Evolutionary conservation across 2,329 filamentous ascomycete species (phyloP).

Genomic region (Fusarium musae): DNA sequence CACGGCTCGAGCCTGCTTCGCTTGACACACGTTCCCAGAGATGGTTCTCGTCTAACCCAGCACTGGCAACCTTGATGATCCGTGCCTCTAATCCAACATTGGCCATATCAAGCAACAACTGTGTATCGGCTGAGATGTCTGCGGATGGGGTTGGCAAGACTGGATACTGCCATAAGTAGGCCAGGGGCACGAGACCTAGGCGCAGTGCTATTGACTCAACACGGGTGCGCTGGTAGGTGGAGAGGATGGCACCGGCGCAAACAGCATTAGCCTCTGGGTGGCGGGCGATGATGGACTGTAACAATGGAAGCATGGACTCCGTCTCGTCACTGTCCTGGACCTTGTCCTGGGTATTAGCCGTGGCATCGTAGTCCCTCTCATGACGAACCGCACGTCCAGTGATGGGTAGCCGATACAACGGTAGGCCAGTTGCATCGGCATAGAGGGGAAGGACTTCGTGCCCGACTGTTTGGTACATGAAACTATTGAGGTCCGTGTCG

Average conservation of each 20-base stretch:
- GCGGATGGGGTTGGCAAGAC: slow-evolving; percentile 65
- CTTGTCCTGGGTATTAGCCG: slow-evolving; percentile 30
- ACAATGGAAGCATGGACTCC: slow-evolving; percentile 82
- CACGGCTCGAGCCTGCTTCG: slow-evolving; percentile 56
- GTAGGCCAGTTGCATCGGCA: slow-evolving; percentile 79
- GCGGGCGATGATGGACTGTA: slow-evolving; percentile 70
- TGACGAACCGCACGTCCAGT: slow-evolving; percentile 76
- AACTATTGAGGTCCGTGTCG: slow-evolving; percentile 81
- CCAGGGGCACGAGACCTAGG: slow-evolving; percentile 82
- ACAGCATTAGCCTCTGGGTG: slow-evolving; percentile 89
- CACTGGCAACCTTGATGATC: slow-evolving; percentile 94
- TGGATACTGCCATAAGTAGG: slow-evolving; percentile 94
- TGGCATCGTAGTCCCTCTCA: slow-evolving; percentile 73
- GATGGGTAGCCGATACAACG: slow-evolving; percentile 85
- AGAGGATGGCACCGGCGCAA: slow-evolving; percentile 90
- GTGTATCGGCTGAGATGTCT: slow-evolving; percentile 55
- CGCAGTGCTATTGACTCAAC: slow-evolving; percentile 91
- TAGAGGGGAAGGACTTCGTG: slow-evolving; percentile 90
- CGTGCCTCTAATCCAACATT: slow-evolving; percentile 82
- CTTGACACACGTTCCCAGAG: slow-evolving; percentile 84
- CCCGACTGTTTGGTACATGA: slow-evolving; percentile 99
- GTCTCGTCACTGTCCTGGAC: slow-evolving; percentile 76
- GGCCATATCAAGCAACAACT: slow-evolving; percentile 84
- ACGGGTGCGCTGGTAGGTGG: slow-evolving; percentile 95
- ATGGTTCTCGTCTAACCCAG: slow-evolving; percentile 82